Evolutionary conservation across 306 rosid species (phyloP).

Genomic region (Cucumis cinereus): DNA sequence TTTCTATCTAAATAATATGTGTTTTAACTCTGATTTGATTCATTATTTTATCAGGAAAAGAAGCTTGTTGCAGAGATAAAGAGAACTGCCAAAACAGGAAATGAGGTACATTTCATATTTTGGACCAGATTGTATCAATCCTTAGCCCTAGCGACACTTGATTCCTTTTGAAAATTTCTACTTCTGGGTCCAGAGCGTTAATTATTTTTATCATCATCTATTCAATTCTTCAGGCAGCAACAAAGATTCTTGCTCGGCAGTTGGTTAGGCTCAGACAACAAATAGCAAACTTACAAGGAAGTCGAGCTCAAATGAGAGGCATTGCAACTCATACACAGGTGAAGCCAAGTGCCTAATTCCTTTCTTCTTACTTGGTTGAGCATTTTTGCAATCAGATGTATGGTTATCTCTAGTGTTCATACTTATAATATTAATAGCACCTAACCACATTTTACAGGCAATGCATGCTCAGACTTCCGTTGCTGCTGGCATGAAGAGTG

Average conservation of each 20-base stretch:
- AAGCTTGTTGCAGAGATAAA: conserved; percentile 90
- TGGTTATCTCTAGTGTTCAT: not conserved
- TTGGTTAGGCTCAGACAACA: conserved; percentile 91
- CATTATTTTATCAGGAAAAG: conserved; percentile 52
- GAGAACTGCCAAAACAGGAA: conserved; percentile 95
- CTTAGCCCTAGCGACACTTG: not conserved
- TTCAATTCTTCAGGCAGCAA: conserved; percentile 55
- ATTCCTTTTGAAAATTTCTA: not conserved
- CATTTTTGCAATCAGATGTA: not conserved
- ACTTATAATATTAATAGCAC: conserved; percentile 10
- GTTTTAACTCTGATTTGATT: conserved; percentile 15
- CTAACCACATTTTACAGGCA: conserved; percentile 49
- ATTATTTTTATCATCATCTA: not conserved
- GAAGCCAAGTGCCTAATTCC: conserved; percentile 5
- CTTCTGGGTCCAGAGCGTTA: not conserved
- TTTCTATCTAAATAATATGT: not conserved
- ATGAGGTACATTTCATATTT: conserved; percentile 39
- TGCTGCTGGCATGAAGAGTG: conserved; percentile 91
- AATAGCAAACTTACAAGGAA: conserved; percentile 86
- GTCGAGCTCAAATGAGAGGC: conserved; percentile 99
- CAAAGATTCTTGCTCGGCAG: conserved; percentile 88
- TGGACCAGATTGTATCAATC: not conserved
- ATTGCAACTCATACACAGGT: conserved; percentile 98
- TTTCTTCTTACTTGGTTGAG: not conserved
- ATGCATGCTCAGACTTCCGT: conserved; percentile 87